A percentile compares a stretch with the other conserved stretches of the same genome.
phyloP scores from a whole-genome alignment of 768 basidiomycete species.

The Cyclocybe cylindracea region DNA sequence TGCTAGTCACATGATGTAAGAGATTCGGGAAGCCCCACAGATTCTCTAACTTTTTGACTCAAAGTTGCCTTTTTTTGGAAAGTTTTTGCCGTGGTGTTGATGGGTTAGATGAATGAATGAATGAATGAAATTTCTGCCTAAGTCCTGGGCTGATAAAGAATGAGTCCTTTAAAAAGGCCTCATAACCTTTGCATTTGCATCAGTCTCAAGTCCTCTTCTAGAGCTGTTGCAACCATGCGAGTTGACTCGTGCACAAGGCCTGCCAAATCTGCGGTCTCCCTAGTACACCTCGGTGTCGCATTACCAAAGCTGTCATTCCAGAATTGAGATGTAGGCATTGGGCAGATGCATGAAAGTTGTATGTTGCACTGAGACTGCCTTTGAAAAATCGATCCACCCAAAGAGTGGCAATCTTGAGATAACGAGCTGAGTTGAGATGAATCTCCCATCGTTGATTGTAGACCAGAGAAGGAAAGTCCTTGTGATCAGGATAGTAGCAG shows the following conservation, averaged over 20 bases:
- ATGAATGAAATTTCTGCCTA: too few relatives aligned
- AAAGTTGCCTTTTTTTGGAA: too few relatives aligned
- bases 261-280: conserved; percentile 11
- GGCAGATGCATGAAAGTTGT: conserved; percentile 16
- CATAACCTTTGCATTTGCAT: too few relatives aligned
- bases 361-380: conserved; percentile 12
- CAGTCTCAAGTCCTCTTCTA: too few relatives aligned
- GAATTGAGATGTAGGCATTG: conserved; percentile 10
- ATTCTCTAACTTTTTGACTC: too few relatives aligned
- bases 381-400: conserved; percentile 4
- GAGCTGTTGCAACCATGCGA: too few relatives aligned
- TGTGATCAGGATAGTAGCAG: neutral
- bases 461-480: neutral
- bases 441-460: neutral
- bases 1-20: too few relatives aligned
- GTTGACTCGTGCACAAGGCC: conserved; percentile 14
- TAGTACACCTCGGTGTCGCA: neutral
- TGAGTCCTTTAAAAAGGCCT: too few relatives aligned
- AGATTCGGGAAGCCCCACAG: too few relatives aligned
- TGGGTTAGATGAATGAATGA: too few relatives aligned
- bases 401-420: conserved; percentile 2
- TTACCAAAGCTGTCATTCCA: conserved; percentile 8
- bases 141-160: too few relatives aligned
- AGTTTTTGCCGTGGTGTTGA: too few relatives aligned
- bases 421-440: neutral